phyloP scores from a whole-genome alignment of 2,329 filamentous ascomycete genomes.

The Pseudogymnoascus sp. region DNA sequence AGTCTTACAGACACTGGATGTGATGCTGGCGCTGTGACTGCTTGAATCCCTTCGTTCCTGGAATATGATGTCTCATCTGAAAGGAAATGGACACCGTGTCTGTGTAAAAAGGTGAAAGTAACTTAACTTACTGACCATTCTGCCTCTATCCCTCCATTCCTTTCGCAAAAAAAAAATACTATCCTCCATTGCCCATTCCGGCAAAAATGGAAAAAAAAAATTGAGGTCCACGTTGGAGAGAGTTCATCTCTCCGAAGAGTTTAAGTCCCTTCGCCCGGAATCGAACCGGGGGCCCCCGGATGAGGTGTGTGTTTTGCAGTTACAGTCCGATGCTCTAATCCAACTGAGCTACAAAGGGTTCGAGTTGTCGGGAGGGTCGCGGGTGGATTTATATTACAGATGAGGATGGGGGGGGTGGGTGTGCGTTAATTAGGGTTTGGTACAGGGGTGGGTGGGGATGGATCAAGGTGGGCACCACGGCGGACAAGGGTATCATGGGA shows the following conservation, averaged over 20 bases:
- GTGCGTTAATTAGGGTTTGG: neutral
- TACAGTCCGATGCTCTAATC: constrained; percentile 10
- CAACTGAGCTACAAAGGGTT: constrained; percentile 9
- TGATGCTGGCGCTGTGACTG: too few relatives aligned
- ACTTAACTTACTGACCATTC: too few relatives aligned
- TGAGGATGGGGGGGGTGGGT: neutral
- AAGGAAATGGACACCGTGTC: too few relatives aligned
- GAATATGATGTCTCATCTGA: too few relatives aligned
- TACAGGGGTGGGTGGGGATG: neutral
- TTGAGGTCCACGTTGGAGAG: constrained; percentile 2
- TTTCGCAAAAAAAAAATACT: neutral
- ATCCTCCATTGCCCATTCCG: too few relatives aligned
- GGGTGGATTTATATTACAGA: neutral
- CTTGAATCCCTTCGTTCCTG: too few relatives aligned
- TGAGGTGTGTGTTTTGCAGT: constrained; percentile 7
- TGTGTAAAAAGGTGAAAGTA: too few relatives aligned
- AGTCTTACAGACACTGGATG: too few relatives aligned
- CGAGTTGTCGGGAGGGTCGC: neutral
- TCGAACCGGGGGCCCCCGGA: constrained; percentile 10
- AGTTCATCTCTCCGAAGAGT: constrained; percentile 7
- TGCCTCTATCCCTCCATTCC: neutral
- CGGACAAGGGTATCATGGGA: neutral
- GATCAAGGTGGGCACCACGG: neutral
- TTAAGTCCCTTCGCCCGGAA: constrained; percentile 9
- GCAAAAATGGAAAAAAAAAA: neutral